phyloP scores from a whole-genome alignment of 2,329 filamentous ascomycete genomes.

The Zymoseptoria ardabiliae region DNA sequence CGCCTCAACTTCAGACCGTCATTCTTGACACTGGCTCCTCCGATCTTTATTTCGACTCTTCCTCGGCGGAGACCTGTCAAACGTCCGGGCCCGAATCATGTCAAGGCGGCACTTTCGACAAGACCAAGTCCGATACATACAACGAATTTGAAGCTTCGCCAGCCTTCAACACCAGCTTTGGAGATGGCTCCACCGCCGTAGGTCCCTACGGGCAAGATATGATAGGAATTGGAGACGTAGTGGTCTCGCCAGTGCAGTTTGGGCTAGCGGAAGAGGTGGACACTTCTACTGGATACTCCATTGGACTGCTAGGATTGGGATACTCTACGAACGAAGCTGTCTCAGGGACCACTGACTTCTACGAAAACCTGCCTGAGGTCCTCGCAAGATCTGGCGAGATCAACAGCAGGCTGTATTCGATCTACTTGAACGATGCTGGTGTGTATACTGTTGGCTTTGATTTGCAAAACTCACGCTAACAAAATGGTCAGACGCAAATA shows the following conservation, averaged over 20 bases:
- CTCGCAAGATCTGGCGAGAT: conserved; percentile 25
- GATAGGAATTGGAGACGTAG: conserved; percentile 24
- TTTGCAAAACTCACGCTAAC: neutral
- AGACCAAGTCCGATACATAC: conserved; percentile 22
- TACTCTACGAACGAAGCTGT: conserved; percentile 26
- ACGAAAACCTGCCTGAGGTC: conserved; percentile 30
- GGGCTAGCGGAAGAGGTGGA: conserved; percentile 24
- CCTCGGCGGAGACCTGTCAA: conserved; percentile 19
- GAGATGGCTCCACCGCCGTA: conserved; percentile 21
- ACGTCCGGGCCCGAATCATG: conserved; percentile 16
- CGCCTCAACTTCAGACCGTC: conserved; percentile 26
- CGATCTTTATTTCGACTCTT: conserved; percentile 28
- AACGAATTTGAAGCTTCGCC: conserved; percentile 15
- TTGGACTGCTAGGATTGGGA: conserved; percentile 28
- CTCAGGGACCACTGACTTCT: conserved; percentile 11
- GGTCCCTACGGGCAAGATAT: conserved; percentile 26
- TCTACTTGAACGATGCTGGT: conserved; percentile 27
- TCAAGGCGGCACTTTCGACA: conserved; percentile 26
- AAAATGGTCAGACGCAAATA: conserved; percentile 5
- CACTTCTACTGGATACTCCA: conserved; percentile 24
- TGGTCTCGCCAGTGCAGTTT: conserved; percentile 25
- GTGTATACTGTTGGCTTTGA: neutral
- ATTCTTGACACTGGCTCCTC: conserved; percentile 30
- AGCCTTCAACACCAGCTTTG: conserved; percentile 27
- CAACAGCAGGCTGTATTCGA: conserved; percentile 25